phyloP scores from a whole-genome alignment of 768 basidiomycete genomes.

The Leccinum ochraceum region DNA sequence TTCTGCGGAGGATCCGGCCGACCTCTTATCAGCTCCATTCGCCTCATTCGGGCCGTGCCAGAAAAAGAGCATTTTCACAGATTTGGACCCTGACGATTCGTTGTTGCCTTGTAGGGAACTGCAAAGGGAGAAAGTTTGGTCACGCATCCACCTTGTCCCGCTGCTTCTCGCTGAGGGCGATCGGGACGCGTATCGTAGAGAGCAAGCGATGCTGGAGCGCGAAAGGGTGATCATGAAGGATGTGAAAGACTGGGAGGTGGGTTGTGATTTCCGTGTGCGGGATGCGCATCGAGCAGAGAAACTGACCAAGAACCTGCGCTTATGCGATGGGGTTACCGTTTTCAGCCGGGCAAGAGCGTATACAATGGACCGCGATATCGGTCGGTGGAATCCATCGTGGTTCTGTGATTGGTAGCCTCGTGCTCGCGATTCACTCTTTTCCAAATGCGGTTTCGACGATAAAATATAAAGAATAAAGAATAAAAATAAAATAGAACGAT shows the following conservation, averaged over 20 bases:
- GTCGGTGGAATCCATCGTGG: slow-evolving; percentile 55
- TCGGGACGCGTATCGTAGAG: slow-evolving; percentile 81
- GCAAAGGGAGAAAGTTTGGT: slow-evolving; percentile 91
- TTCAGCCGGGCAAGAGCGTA: slow-evolving; percentile 80
- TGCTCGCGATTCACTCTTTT: slow-evolving; percentile 9
- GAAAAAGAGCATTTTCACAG: slow-evolving; percentile 42
- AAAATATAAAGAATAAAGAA: slow-evolving; percentile 6
- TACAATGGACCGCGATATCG: slow-evolving; percentile 81
- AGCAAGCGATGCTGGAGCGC: slow-evolving; percentile 71
- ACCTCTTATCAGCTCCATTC: slow-evolving; percentile 45
- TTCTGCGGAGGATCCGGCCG: slow-evolving; percentile 49
- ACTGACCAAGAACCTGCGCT: slow-evolving; percentile 11
- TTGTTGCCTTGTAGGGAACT: slow-evolving; percentile 71
- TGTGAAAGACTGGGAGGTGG: slow-evolving; percentile 91
- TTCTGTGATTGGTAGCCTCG: slow-evolving; percentile 45
- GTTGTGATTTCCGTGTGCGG: slow-evolving; percentile 36
- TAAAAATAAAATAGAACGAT: slow-evolving; percentile 3
- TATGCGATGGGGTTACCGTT: slow-evolving; percentile 7
- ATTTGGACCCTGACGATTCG: slow-evolving; percentile 39
- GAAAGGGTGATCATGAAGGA: slow-evolving; percentile 96
- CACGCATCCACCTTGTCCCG: slow-evolving; percentile 91
- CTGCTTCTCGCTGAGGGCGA: slow-evolving; percentile 92
- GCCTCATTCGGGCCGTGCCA: slow-evolving; percentile 42
- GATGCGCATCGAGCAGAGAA: slow-evolving; percentile 23
- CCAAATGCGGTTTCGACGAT: slow-evolving; percentile 11